These are phyloP conservation scores for Oryza brachyantha DNA, from an alignment of 176 grass and related monocot species.

Conservation along the genomic window DNA sequence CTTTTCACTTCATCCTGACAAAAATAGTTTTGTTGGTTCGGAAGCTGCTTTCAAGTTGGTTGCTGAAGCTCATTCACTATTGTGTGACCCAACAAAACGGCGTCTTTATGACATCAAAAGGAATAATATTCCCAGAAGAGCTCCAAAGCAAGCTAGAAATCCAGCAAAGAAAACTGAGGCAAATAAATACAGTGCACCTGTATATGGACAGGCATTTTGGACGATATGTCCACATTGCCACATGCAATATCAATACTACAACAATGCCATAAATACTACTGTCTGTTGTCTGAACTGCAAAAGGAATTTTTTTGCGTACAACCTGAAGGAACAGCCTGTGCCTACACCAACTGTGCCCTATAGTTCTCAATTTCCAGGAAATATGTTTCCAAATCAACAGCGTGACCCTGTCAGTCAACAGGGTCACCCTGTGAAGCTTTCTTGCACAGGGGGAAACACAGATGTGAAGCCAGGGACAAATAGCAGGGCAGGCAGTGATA, in stretches of 20 bases:
- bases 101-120: slow-evolving; percentile 67
- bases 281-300: slow-evolving; percentile 54
- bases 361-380: slow-evolving; percentile 36
- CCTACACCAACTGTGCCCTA: slow-evolving; percentile 28
- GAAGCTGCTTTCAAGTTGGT: slow-evolving; percentile 94
- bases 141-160: slow-evolving; percentile 28
- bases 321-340: slow-evolving; percentile 27
- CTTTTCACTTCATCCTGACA: slow-evolving; percentile 91
- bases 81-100: slow-evolving; percentile 62
- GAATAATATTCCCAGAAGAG: slow-evolving; percentile 34
- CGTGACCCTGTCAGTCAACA: slow-evolving; percentile 11
- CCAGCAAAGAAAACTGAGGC: slow-evolving; percentile 34
- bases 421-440: slow-evolving; percentile 37
- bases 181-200: slow-evolving; percentile 40
- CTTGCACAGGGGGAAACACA: slow-evolving; percentile 15
- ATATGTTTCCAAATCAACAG: slow-evolving; percentile 39
- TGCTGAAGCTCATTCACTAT: slow-evolving; percentile 61
- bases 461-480: slow-evolving; percentile 30
- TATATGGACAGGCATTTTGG: slow-evolving; percentile 58
- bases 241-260: slow-evolving; percentile 60
- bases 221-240: slow-evolving; percentile 62
- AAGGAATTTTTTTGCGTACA: slow-evolving; percentile 56
- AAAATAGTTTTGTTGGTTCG: slow-evolving; percentile 78
- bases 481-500: slow-evolving; percentile 5
- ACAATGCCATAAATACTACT: slow-evolving; percentile 38